Evolutionary conservation across 257 asterid genomes (phyloP).

Genomic region (Verbascum thapsus): DNA sequence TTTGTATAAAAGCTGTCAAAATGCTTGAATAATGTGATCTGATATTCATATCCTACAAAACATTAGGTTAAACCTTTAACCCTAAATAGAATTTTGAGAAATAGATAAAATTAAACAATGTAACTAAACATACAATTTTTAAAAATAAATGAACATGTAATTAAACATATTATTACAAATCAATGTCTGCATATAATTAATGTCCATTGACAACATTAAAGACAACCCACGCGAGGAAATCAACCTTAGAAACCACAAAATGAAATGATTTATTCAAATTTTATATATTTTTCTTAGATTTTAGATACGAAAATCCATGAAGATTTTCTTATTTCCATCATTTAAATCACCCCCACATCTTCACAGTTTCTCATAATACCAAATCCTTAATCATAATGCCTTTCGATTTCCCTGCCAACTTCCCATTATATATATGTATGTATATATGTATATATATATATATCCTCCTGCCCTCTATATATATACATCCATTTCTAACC

Average conservation of each 20-base stretch:
- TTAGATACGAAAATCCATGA: constrained; percentile 60
- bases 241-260: constrained; percentile 49
- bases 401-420: constrained; percentile 32
- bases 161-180: neutral
- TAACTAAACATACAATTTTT: too few species aligned
- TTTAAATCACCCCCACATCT: constrained; percentile 28
- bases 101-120: too few species aligned
- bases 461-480: constrained; percentile 20
- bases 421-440: neutral
- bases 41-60: too few species aligned
- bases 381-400: constrained; percentile 30
- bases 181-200: constrained; percentile 6
- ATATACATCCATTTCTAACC: neutral
- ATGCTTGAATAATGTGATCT: too few species aligned
- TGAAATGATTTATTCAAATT: neutral
- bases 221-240: constrained; percentile 64
- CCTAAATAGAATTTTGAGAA: too few species aligned
- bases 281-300: constrained; percentile 18
- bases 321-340: constrained; percentile 34
- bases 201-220: neutral
- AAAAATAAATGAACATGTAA: neutral
- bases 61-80: too few species aligned
- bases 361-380: constrained; percentile 25
- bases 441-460: too few species aligned
- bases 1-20: too few species aligned